Conservation (phyloP, 1,284 basidiomycete genomes). For the Malassezia pachydermatis region DNA sequence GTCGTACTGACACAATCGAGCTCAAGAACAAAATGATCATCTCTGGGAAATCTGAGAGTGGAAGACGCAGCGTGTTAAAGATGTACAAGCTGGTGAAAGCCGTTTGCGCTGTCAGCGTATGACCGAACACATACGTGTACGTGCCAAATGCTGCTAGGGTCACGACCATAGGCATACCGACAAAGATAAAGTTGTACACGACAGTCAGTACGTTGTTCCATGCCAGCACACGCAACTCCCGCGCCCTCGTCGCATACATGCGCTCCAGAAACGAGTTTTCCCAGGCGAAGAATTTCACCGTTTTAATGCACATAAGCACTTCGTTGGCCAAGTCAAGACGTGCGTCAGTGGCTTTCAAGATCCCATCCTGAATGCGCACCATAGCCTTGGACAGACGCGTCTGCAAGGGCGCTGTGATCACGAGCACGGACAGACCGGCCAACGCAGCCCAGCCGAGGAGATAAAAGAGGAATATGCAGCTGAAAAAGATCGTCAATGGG, state of each 20-base stretch:
- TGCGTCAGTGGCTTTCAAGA: conserved; percentile 52
- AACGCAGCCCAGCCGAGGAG: conserved; percentile 52
- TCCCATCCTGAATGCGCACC: conserved; percentile 49
- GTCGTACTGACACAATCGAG: conserved; percentile 27
- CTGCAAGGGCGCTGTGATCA: conserved; percentile 17
- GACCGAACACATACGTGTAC: conserved; percentile 52
- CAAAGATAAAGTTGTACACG: conserved; percentile 46
- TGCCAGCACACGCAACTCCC: conserved; percentile 50
- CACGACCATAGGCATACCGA: conserved; percentile 55
- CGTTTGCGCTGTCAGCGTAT: conserved; percentile 49
- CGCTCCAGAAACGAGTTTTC: conserved; percentile 48
- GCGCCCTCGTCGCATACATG: conserved; percentile 49
- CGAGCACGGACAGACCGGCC: conserved; percentile 41
- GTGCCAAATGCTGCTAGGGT: conserved; percentile 60
- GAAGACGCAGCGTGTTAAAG: conserved; percentile 42
- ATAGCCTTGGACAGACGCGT: conserved; percentile 49
- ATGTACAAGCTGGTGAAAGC: conserved; percentile 52
- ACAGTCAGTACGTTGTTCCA: conserved; percentile 48
- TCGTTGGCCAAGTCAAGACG: conserved; percentile 53
- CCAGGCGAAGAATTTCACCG: conserved; percentile 56
- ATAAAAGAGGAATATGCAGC: conserved; percentile 50
- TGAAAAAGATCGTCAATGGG: conserved; percentile 51
- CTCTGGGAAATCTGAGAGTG: conserved; percentile 26
- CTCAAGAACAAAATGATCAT: conserved; percentile 49
- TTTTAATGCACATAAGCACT: conserved; percentile 52